Percentiles rank a stretch among this genome's conserved stretches.
Conservation (phyloP, 306 rosid genomes). For the Glycine latifolia region DNA sequence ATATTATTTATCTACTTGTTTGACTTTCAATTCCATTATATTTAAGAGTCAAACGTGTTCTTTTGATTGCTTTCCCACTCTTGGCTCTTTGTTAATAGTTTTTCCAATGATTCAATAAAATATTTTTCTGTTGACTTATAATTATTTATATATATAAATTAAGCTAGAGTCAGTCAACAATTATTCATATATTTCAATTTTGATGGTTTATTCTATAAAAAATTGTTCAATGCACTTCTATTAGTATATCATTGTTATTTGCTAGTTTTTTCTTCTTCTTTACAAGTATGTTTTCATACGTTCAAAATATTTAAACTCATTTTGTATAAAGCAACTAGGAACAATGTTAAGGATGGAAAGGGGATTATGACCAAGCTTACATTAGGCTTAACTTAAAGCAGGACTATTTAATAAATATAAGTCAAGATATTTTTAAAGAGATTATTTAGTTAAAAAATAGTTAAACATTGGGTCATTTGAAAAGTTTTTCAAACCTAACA, state of each 20-base stretch:
- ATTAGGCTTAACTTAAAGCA: too few relatives aligned
- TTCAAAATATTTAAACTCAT: background rate
- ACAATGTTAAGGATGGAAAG: background rate
- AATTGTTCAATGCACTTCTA: too few relatives aligned
- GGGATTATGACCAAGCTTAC: background rate
- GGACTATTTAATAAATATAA: background rate
- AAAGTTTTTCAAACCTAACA: too few relatives aligned
- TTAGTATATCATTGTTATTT: background rate
- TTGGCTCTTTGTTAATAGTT: background rate
- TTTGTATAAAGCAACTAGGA: background rate
- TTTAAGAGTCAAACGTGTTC: conserved; percentile 14
- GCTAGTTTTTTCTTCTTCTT: background rate
- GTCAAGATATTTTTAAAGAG: background rate
- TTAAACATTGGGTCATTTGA: too few relatives aligned
- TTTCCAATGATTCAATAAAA: too few relatives aligned
- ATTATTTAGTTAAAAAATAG: too few relatives aligned
- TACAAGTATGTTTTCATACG: background rate
- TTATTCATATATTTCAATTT: background rate
- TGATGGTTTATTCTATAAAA: background rate
- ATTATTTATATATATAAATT: background rate
- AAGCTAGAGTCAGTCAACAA: conserved; percentile 1
- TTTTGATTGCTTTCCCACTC: conserved; percentile 39
- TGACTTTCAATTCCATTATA: conserved; percentile 39
- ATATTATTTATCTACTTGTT: conserved; percentile 40
- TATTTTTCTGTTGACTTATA: background rate